Base-by-base conservation (phyloP, 192 early-diverging fungal genomes). In the Oehlia diaphana region DNA sequence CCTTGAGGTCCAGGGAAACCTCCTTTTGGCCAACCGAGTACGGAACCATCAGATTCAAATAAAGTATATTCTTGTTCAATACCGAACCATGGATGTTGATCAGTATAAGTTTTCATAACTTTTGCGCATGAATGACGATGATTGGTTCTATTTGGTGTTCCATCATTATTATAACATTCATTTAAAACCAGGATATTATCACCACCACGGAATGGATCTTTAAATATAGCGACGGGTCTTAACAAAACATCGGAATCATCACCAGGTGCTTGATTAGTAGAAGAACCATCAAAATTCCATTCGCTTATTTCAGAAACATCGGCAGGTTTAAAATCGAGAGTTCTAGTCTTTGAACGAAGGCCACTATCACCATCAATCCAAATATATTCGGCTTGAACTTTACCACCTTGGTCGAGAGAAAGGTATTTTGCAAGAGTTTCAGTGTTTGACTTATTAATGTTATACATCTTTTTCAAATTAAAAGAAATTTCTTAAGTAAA, bases 51-150 rank as follows among this genome's bases (percentile, higher is more conserved):
- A 10, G 65, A 50, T 74, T 89, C 88, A 72, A 89, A 82, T 21
- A 89, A 72, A 61, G 85, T 89, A 53, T 89, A 89, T 70, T 89
- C 88, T 82, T 89, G 88, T 68, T 89, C 88, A 80, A 89, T 88
- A 72, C 88, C 88, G 73, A 89, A 89, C 88, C 88, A 89, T 39
- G 88, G 82, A 47, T 84, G 66, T 47, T 63, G 35, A 65, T 84
- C 84, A 28, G 82, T 83, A 74, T 83, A 77, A 62, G 76, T 67
- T 26, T 71, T 72, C 86, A 89, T 88, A 4, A 83, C 64, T 64
- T 89, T 87, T 14, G 66, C 44, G 47, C 80, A 81, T 16, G 65
- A 21, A 58, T 79, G 67, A 70, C 88, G 88, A 76, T 86, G 82
- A 70, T 89, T 89, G 39, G 88, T 89, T 35, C 33, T 70, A 74